Evolutionary conservation across 164 flowering plant species (phyloP).

Genomic region (Sextonia rubra): DNA sequence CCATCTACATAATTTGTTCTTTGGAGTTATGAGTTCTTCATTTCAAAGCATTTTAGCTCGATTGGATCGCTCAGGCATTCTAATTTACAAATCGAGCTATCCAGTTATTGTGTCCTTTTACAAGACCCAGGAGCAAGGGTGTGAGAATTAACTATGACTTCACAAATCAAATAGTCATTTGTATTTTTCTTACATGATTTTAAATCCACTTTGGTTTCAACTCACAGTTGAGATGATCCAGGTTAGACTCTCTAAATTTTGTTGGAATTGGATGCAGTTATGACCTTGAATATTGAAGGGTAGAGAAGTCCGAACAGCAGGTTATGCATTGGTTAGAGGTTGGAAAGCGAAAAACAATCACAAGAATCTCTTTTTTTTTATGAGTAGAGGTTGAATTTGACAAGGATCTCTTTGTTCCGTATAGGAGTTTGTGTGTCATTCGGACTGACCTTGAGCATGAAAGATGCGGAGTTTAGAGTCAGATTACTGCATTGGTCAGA

Average conservation of each 20-base stretch:
- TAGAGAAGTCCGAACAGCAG: too few species aligned
- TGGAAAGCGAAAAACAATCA: too few species aligned
- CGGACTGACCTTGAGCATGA: conserved; percentile 61
- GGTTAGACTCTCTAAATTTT: background rate
- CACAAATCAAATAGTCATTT: too few species aligned
- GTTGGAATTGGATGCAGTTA: background rate
- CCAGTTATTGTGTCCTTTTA: background rate
- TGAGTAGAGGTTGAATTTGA: too few species aligned
- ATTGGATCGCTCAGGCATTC: background rate
- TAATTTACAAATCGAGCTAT: too few species aligned
- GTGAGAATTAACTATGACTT: too few species aligned
- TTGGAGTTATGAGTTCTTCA: background rate
- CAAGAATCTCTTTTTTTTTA: too few species aligned
- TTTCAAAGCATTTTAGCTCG: background rate
- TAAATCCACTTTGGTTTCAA: too few species aligned
- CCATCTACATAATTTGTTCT: too few species aligned
- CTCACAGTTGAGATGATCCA: background rate
- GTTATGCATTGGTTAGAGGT: too few species aligned
- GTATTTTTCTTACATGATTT: background rate
- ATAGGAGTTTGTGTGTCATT: background rate
- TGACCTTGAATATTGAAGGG: background rate
- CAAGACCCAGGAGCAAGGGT: too few species aligned
- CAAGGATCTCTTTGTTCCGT: background rate
- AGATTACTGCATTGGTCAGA: conserved; percentile 44
- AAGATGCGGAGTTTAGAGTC: conserved; percentile 73